Percentiles rank a stretch among this genome's conserved stretches.
Evolutionary conservation across 2,329 filamentous ascomycete genomes (phyloP).

Genomic region (Chalaropsis thielavioides): DNA sequence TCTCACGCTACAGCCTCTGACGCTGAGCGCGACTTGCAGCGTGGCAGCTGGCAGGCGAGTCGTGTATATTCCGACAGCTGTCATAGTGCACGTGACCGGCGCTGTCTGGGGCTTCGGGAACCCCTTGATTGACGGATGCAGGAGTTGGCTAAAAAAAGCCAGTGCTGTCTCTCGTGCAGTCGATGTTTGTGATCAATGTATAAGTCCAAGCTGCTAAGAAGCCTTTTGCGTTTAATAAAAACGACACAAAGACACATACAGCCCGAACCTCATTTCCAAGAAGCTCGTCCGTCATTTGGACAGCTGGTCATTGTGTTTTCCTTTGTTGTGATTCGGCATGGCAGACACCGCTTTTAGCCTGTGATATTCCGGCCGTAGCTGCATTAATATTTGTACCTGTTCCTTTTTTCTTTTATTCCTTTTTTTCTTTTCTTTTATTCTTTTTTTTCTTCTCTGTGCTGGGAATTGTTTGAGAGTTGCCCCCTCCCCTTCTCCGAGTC

Average conservation of each 20-base stretch:
- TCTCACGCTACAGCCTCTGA: neutral
- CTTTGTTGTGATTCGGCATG: no score
- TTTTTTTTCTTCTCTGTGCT: neutral
- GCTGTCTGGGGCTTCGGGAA: neutral
- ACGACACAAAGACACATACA: neutral
- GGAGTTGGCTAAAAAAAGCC: neutral
- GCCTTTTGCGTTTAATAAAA: neutral
- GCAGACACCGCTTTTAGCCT: neutral
- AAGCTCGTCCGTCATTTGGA: neutral
- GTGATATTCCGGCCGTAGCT: neutral
- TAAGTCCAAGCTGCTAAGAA: neutral
- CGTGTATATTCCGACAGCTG: neutral
- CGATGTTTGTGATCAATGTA: neutral
- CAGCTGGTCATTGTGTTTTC: no score
- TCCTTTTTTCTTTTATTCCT: neutral
- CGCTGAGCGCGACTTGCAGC: neutral
- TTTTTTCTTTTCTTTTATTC: neutral
- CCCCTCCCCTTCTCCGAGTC: neutral
- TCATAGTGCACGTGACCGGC: neutral
- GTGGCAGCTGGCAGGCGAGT: neutral
- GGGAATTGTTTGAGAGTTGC: neutral
- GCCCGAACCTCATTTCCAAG: neutral
- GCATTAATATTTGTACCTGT: neutral
- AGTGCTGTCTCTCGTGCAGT: neutral
- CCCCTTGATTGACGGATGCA: slow-evolving; percentile 2